Percentiles rank a stretch among this genome's conserved stretches.
Evolutionary conservation across 371 early-diverging fungal species (phyloP).

Genomic region (Mucor piriformis): DNA sequence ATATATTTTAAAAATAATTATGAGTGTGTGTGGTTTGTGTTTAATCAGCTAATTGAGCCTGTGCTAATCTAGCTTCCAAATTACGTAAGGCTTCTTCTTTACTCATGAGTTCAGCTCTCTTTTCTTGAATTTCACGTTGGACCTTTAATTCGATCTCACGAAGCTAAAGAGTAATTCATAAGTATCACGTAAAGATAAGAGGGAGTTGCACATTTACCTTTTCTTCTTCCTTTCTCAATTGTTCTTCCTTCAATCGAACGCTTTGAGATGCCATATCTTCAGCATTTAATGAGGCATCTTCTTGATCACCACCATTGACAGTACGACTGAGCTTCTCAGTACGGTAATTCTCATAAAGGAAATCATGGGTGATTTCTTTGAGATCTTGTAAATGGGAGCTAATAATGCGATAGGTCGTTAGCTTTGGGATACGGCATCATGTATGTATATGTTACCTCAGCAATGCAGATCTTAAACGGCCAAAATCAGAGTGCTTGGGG

Average conservation of each 20-base stretch:
- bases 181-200: not conserved
- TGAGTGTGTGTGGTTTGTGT: not conserved
- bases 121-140: slow-evolving; percentile 64
- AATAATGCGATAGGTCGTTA: not conserved
- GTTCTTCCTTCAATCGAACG: slow-evolving; percentile 63
- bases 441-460: slow-evolving; percentile 56
- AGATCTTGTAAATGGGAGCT: slow-evolving; percentile 94
- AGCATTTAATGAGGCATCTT: slow-evolving; percentile 46
- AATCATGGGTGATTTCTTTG: slow-evolving; percentile 84
- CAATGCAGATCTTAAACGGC: slow-evolving; percentile 89
- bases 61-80: slow-evolving; percentile 56
- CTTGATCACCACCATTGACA: slow-evolving; percentile 56
- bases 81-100: slow-evolving; percentile 64
- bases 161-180: slow-evolving; percentile 33
- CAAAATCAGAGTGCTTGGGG: slow-evolving; percentile 96
- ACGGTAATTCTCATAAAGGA: slow-evolving; percentile 90
- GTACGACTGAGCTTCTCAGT: slow-evolving; percentile 87
- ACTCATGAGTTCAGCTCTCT: slow-evolving; percentile 58
- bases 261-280: slow-evolving; percentile 60
- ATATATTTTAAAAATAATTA: not conserved
- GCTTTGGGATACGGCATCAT: too few relatives aligned
- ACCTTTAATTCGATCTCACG: slow-evolving; percentile 64
- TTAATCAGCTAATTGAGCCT: slow-evolving; percentile 44
- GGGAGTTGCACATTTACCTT: slow-evolving; percentile 37
- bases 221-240: slow-evolving; percentile 65